Conservation (phyloP, 352 stramenopile genomes). For the Globisporangium nunn region DNA sequence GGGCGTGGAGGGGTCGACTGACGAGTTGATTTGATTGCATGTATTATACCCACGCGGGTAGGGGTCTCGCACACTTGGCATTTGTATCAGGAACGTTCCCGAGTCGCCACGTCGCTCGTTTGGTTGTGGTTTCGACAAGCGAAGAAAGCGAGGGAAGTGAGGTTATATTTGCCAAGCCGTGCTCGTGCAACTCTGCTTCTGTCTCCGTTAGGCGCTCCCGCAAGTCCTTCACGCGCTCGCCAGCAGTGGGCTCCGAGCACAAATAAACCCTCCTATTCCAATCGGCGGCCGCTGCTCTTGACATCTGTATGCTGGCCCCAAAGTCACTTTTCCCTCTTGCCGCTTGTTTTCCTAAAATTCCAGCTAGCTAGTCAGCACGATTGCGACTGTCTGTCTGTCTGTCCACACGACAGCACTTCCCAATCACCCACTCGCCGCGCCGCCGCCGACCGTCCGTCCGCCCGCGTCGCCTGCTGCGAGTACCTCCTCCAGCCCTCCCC, state of each 20-base stretch:
- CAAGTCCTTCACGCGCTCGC: too few relatives aligned
- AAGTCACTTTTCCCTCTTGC: not conserved
- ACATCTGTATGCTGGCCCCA: too few relatives aligned
- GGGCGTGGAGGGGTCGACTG: not conserved
- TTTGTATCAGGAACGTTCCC: slow-evolving; percentile 1
- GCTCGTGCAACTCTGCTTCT: not conserved
- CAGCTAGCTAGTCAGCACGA: not conserved
- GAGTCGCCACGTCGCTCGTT: not conserved
- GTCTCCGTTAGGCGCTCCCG: not conserved
- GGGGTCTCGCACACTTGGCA: not conserved
- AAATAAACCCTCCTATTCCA: too few relatives aligned
- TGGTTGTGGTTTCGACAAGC: not conserved
- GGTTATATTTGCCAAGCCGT: too few relatives aligned
- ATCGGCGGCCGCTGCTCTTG: too few relatives aligned
- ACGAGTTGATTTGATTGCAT: not conserved
- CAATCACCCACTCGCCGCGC: not conserved
- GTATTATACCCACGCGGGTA: not conserved
- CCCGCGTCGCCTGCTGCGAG: not conserved
- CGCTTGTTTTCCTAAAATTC: not conserved
- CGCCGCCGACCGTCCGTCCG: too few relatives aligned
- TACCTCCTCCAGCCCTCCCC: not conserved
- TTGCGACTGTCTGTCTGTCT: not conserved
- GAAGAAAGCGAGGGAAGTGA: not conserved
- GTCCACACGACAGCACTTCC: not conserved
- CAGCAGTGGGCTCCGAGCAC: too few relatives aligned